A percentile compares a stretch with the other conserved stretches of the same genome.
These are phyloP conservation scores for Hsuehochloa calcarea DNA, from an alignment of 176 grass and related monocot genomes.

Conservation along the genomic window DNA sequence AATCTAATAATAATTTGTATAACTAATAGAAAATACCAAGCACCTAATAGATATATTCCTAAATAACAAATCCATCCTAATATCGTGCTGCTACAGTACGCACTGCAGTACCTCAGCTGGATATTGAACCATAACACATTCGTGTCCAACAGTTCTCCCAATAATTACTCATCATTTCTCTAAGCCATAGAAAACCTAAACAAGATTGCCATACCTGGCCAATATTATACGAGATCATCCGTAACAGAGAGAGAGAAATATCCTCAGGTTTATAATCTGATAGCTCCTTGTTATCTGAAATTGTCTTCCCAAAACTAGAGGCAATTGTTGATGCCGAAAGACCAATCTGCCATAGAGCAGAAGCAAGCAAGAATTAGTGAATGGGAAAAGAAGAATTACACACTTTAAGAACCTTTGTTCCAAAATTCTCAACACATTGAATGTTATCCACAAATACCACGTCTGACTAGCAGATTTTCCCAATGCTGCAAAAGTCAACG, in stretches of 20 bases:
- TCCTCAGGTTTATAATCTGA: constrained; percentile 94
- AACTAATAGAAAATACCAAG: too few species aligned
- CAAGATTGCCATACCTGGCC: constrained; percentile 70
- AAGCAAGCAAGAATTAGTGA: constrained; percentile 33
- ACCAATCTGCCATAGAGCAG: constrained; percentile 67
- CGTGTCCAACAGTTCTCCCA: not conserved
- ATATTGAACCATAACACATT: too few species aligned
- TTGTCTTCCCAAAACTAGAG: constrained; percentile 94
- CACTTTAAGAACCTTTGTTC: not conserved
- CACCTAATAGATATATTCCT: too few species aligned
- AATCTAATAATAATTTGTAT: too few species aligned
- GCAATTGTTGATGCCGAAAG: constrained; percentile 97
- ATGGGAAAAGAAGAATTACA: not conserved
- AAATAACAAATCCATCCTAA: too few species aligned
- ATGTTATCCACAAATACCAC: constrained; percentile 8
- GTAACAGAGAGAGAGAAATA: constrained; percentile 94
- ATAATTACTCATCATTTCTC: not conserved
- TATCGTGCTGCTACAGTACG: too few species aligned
- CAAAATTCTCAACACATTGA: not conserved
- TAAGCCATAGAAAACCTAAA: constrained; percentile 1
- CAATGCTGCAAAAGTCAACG: not conserved
- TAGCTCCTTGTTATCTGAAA: constrained; percentile 92
- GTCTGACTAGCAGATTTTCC: constrained; percentile 5
- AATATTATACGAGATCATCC: constrained; percentile 99
- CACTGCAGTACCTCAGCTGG: too few species aligned